Evolutionary conservation across 768 basidiomycete species (phyloP).

Genomic region (Termitomyces sp.): DNA sequence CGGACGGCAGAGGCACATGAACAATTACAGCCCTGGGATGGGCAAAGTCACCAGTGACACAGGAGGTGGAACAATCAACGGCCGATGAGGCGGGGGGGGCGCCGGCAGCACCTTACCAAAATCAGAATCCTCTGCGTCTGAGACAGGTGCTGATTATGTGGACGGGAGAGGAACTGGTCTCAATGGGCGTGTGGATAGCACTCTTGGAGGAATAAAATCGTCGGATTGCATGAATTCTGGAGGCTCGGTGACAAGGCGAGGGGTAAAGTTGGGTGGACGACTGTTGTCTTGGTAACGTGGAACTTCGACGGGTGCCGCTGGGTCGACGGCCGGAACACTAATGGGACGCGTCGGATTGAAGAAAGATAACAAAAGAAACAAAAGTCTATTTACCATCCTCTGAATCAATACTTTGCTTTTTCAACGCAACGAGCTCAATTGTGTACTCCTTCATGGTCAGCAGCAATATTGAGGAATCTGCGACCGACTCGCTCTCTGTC

Average conservation of each 20-base stretch:
- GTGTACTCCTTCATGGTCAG: constrained; percentile 3
- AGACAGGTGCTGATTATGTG: constrained; percentile 6
- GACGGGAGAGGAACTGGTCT: constrained; percentile 15
- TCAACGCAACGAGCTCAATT: not conserved
- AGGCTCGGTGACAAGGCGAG: constrained; percentile 23
- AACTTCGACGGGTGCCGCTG: too few relatives aligned
- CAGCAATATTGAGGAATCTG: not conserved
- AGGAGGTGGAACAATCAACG: constrained; percentile 20
- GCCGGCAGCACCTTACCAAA: constrained; percentile 31
- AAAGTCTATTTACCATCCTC: constrained; percentile 23
- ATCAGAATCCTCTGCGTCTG: constrained; percentile 28
- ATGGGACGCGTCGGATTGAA: constrained; percentile 16
- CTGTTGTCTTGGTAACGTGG: not conserved
- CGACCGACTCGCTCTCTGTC: not conserved
- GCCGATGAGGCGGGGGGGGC: constrained; percentile 19
- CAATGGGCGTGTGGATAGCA: constrained; percentile 7
- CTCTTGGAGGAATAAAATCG: not conserved
- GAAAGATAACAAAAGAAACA: too few relatives aligned
- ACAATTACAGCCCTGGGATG: constrained; percentile 4
- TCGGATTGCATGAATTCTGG: constrained; percentile 15
- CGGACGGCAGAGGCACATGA: constrained; percentile 8
- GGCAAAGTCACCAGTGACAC: constrained; percentile 10
- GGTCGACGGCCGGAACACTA: constrained; percentile 3
- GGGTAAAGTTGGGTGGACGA: constrained; percentile 3
- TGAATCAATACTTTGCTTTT: constrained; percentile 5